Base-by-base conservation (phyloP, 73 alveolate species). In the Paramecium caudatum region DNA sequence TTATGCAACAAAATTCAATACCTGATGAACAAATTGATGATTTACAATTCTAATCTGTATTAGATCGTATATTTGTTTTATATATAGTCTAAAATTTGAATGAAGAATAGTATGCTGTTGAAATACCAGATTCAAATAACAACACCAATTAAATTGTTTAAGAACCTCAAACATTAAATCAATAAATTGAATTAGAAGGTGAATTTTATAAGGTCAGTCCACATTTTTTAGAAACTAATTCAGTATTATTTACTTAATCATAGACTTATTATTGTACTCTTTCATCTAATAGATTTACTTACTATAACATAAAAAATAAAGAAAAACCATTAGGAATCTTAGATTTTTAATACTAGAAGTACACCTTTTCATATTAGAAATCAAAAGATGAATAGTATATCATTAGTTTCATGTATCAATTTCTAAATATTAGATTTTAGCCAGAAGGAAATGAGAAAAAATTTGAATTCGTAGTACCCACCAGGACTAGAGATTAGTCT, bases 201-300 rank as follows among this genome's bases (percentile, higher is more conserved):
- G 68, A 41, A 74, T 74, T 74, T 74, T 41, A 74, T 1, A 74
- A 74, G 43, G 88, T 74, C 19, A 74, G 88, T 43, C 88, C 88
- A 17, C 88, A 74, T 45, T 74, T 74, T 41, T 74, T 74, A 10
- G 88, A 74, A 45, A 41, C 69, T 0, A 74, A 74, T 74, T 74
- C 88, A 36, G 88, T 74, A 74, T 30, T 19, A 3, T 74, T 19
- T 41, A 23, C 16, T 0, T 0, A 36, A 39, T 10, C 39, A 5
- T n/a, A 74, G 88, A 41, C 62, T 41, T 74, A 74, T 74, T 74
- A 74, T 74, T 74, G 88, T n/a, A 74, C 88, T 45, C 19, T 74
- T 16, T 39, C 1, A 12, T 27, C 25, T 19, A 74, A 41, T 15
- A 37, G 65, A 74, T 74, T 74, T 43, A 74, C 65, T 13, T 74